Conservation (phyloP, 257 asterid genomes). For the Nicotiana tabacum region DNA sequence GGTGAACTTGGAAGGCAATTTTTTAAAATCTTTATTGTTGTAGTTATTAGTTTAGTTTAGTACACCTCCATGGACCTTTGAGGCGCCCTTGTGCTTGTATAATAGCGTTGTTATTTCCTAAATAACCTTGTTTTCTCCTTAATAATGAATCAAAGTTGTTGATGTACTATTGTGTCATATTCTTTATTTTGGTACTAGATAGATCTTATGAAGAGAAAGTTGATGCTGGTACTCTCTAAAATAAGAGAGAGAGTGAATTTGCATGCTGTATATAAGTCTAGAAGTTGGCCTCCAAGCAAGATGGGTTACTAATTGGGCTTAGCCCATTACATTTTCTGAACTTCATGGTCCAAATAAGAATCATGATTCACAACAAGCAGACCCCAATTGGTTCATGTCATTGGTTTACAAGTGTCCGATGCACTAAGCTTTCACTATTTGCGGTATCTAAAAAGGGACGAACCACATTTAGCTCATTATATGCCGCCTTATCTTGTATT, state of each 20-base stretch:
- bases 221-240: neutral
- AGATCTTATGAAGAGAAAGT: neutral
- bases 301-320: neutral
- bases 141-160: conserved; percentile 11
- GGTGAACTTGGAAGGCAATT: conserved; percentile 15
- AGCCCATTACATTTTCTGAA: neutral
- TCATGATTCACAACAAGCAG: neutral
- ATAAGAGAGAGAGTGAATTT: neutral
- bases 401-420: too few relatives aligned
- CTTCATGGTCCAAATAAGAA: neutral
- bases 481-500: too few relatives aligned
- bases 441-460: too few relatives aligned
- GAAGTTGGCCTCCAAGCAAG: neutral
- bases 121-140: conserved; percentile 5
- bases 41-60: conserved; percentile 15
- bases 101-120: conserved; percentile 12
- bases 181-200: neutral
- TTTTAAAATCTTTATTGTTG: neutral
- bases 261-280: neutral
- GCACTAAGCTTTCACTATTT: too few relatives aligned
- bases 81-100: conserved; percentile 18
- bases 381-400: neutral
- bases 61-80: neutral
- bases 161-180: neutral
- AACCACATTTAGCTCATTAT: too few relatives aligned